Base-by-base conservation (phyloP, 352 stramenopile species). In the Phytophthora nicotianae region DNA sequence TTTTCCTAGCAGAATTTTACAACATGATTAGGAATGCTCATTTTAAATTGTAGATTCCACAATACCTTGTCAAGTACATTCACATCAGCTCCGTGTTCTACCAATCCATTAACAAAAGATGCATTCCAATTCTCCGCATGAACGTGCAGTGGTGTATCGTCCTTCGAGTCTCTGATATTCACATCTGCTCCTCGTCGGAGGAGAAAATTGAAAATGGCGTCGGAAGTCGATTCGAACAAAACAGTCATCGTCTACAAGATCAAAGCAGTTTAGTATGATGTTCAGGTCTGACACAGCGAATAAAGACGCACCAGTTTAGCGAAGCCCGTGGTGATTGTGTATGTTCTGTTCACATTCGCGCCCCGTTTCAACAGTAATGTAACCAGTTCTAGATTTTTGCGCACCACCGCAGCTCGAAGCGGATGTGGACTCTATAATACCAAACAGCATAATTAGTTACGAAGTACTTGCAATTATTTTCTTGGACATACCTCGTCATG, bases 331-430 rank as follows among this genome's bases (percentile, higher is more conserved):
- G 54, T 29, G 35, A 73, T 47, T 0, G 59, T 21, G 35, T 73
- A 73, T 29, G 62, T 70, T 9, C 53, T 23, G 16, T 73, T 68
- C 23, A 70, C 53, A 46, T 70, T 64, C 19, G 65, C 65, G 21
- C 60, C 60, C 40, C 60, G 53, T 37, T 69, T 69, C 20, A 73
- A 17, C 23, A 73, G 54, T 23, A 73, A 17, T 9, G 53, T 62
- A 6, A 65, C 54, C 29, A 73, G 11, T 33, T 73, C 59, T 10
- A 66, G 38, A 35, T 66, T 73, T 14, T 61, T 65, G 9, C 45
- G 50, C 4, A 62, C 13, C 16, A 73, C 65, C 20, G 65, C 65
- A 62, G 65, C 65, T 59, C 60, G 65, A 65, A 73, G 54, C 24
- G 65, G 65, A 23, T 59, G 65, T 20, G 60, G 65, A 17, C 26